Evolutionary conservation across 768 basidiomycete genomes (phyloP), one percentile per base, ranked within the genome.

Genomic region (Coprinellus micaceus): DNA sequence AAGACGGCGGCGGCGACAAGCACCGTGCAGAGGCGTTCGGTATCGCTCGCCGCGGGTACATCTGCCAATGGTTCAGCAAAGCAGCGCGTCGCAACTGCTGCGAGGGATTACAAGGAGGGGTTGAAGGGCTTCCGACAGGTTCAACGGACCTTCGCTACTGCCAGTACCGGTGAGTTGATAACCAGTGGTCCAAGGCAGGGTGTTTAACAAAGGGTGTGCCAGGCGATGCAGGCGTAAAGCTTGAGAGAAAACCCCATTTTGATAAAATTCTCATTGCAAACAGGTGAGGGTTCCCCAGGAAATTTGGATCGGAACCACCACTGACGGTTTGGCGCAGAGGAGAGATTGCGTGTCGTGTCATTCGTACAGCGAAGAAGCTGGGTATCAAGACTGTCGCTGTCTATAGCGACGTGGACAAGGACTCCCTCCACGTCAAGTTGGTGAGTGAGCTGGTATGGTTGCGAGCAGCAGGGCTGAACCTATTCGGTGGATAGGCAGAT

Each of bases 261-360:
- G 85, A 90, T 74, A 97, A 97, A 78, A 91, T 95, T 58, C 79
- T 97, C 22, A 85, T 97, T 55, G 94, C 94, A 0, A 97, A 97
- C 66, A 77, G 94, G 94, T 88, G 54, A 52, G 75, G 49, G 15
- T 36, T 48, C 24, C 13, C 6, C 33, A 33, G 6, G n/a, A n/a
- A n/a, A n/a, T n/a, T n/a, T n/a, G n/a, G n/a, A n/a, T n/a, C n/a
- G n/a, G n/a, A 53, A 9, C 4, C 26, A 10, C 5, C 25, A 11
- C 24, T 29, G 22, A 58, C 19, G 17, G 39, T 4, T 53, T 1
- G 26, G 11, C 33, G 13, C 59, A 96, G 94, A 69, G 94, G 94
- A 46, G 94, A 98, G 71, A 98, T 98, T 60, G 94, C 94, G 4
- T 97, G 95, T 69, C 86, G 94, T 19, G 91, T 98, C 43, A 96